These are phyloP conservation scores for Nannochloropsis granulata DNA, from an alignment of 108 stramenopile species.

Conservation along the genomic window DNA sequence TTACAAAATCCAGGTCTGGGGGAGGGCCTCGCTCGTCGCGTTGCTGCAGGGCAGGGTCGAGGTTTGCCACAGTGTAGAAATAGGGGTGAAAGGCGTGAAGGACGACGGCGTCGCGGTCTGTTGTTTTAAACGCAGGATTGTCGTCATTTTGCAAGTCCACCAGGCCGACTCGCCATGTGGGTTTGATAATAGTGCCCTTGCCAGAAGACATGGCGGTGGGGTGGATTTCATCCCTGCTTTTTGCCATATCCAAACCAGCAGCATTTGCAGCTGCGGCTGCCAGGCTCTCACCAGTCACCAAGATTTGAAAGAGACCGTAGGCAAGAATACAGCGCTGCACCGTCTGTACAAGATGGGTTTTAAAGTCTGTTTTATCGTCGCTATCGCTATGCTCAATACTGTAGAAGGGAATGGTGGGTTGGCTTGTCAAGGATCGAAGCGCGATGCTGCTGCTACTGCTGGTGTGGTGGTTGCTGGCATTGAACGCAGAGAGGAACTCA, in stretches of 20 bases:
- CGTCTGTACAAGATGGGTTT: neutral
- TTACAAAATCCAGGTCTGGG: neutral
- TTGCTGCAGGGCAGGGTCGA: neutral
- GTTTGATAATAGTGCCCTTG: too few species aligned
- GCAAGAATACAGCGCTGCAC: neutral
- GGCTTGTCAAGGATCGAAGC: neutral
- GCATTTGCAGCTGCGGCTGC: neutral
- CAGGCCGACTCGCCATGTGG: too few species aligned
- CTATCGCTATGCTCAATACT: neutral
- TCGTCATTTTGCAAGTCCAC: too few species aligned
- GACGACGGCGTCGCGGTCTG: neutral
- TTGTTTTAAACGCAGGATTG: neutral
- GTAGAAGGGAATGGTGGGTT: neutral
- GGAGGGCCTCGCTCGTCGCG: neutral
- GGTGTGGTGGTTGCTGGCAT: neutral
- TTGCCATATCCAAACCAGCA: too few species aligned
- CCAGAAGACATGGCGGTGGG: too few species aligned
- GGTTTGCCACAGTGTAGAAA: neutral
- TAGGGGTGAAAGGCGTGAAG: neutral
- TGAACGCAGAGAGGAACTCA: neutral
- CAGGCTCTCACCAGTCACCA: neutral
- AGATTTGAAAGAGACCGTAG: neutral
- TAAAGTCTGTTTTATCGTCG: neutral
- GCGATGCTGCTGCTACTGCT: neutral
- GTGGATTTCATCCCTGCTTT: too few species aligned